These are phyloP conservation scores for Phytophthora aleatoria DNA, from an alignment of 352 stramenopile genomes.

Conservation along the genomic window DNA sequence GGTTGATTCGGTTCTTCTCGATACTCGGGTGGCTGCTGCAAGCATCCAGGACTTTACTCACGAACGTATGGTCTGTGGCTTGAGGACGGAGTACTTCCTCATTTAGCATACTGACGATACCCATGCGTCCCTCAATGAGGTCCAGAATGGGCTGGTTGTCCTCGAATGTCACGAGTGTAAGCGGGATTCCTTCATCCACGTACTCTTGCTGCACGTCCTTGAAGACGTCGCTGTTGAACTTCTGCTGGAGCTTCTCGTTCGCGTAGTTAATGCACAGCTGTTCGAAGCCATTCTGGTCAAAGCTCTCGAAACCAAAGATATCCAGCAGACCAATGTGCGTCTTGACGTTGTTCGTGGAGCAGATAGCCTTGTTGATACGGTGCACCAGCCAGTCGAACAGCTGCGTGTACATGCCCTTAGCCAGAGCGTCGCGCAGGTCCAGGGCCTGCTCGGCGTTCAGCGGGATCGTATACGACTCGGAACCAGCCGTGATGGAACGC, in stretches of 20 bases:
- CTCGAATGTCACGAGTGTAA: conserved; percentile 87
- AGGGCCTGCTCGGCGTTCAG: conserved; percentile 87
- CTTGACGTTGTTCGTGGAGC: conserved; percentile 73
- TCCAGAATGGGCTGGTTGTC: conserved; percentile 93
- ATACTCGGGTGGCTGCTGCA: conserved; percentile 83
- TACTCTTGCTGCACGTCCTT: conserved; percentile 96
- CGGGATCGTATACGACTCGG: conserved; percentile 93
- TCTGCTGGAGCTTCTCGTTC: conserved; percentile 92
- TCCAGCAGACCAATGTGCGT: conserved; percentile 93
- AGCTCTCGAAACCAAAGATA: conserved; percentile 97
- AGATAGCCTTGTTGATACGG: conserved; percentile 81
- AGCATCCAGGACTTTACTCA: conserved; percentile 82
- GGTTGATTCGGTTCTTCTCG: conserved; percentile 87
- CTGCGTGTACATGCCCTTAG: conserved; percentile 96
- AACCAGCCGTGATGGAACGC: conserved; percentile 91
- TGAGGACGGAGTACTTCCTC: conserved; percentile 93
- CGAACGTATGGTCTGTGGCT: conserved; percentile 82
- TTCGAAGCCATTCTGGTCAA: conserved; percentile 89
- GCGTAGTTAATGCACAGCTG: conserved; percentile 94
- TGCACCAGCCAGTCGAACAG: conserved; percentile 97
- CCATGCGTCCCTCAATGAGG: conserved; percentile 86
- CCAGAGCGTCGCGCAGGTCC: conserved; percentile 94
- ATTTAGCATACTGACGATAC: conserved; percentile 94
- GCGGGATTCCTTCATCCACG: conserved; percentile 90
- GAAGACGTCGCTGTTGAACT: conserved; percentile 94